Base-by-base conservation (phyloP, 371 early-diverging fungal genomes). In the Phascolomyces articulosus region DNA sequence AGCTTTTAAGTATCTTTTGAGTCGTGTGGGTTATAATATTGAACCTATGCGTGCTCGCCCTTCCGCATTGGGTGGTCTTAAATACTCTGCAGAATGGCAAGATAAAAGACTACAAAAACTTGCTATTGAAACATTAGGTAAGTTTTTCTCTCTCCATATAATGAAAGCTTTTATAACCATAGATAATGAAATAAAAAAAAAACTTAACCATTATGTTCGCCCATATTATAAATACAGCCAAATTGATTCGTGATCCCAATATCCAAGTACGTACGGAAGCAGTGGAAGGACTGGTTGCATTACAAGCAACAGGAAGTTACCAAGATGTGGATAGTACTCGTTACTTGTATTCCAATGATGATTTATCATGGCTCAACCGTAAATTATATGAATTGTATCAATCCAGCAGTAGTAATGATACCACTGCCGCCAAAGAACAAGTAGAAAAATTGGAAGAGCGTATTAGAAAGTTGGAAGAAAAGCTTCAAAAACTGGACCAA, bases 381-480 rank as follows among this genome's bases (percentile, higher is more conserved):
- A 66, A 68, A 29, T 54, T 77, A 23, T 28, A 53, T n/a, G 51
- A 62, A 16, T 54, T 75, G 21, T n/a, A 31, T 4, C 49, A 58
- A 28, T 11, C 47, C 2, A 59, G 66, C 18, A 49, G 58, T 16
- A 40, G 40, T 6, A 55, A 34, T 9, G 34, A 11, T 9, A 34
- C 34, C 34, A 34, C 34, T 11, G 34, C 34, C 59, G 13, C 63
- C 70, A 68, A 69, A 34, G 78, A 76, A 47, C 47, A 56, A 2
- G 66, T 84, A 48, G 85, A 85, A 58, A 80, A 80, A 29, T 64
- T 87, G 11, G 84, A 85, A 64, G 73, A 55, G 13, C 70, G 70
- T 49, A 34, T 87, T 27, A 75, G 75, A 61, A 78, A 82, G 63
- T 49, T 85, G 34, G 85, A 87, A 59, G 60, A 59, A 16, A 64